A percentile compares a stretch with the other conserved stretches of the same genome.
Evolutionary conservation across 306 rosid genomes (phyloP).

Genomic region (Albizia julibrissin): DNA sequence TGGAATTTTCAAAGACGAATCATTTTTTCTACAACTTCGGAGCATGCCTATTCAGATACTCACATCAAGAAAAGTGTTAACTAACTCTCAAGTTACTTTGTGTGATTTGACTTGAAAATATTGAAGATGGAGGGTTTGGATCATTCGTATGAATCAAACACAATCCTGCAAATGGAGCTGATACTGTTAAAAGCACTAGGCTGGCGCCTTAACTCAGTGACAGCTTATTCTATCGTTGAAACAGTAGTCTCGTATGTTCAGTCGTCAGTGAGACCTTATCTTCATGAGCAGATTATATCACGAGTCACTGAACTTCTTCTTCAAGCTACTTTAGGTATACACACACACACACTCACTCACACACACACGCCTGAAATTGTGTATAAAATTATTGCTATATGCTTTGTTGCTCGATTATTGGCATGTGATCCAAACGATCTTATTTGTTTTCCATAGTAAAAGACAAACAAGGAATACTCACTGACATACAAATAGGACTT

Average conservation of each 20-base stretch:
- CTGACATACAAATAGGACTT: neutral
- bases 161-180: slow-evolving; percentile 52
- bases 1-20: neutral
- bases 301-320: slow-evolving; percentile 37
- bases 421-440: neutral
- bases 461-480: neutral
- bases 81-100: neutral
- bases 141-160: slow-evolving; percentile 30
- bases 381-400: neutral
- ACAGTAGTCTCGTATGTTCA: slow-evolving; percentile 30
- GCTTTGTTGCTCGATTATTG: neutral
- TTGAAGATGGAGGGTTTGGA: slow-evolving; percentile 48
- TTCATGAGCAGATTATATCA: slow-evolving; percentile 20
- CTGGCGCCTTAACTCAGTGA: slow-evolving; percentile 51
- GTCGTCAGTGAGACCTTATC: slow-evolving; percentile 31
- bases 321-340: slow-evolving; percentile 44
- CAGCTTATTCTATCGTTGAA: slow-evolving; percentile 44
- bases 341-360: too few relatives aligned
- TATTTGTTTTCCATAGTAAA: neutral
- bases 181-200: slow-evolving; percentile 43
- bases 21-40: too few relatives aligned
- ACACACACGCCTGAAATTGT: neutral
- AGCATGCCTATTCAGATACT: too few relatives aligned
- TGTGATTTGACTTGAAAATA: neutral
- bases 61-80: too few relatives aligned